Percentiles rank a stretch among this genome's conserved stretches.
Evolutionary conservation across 2,329 filamentous ascomycete genomes (phyloP).

Genomic region (Monilinia fructicola): DNA sequence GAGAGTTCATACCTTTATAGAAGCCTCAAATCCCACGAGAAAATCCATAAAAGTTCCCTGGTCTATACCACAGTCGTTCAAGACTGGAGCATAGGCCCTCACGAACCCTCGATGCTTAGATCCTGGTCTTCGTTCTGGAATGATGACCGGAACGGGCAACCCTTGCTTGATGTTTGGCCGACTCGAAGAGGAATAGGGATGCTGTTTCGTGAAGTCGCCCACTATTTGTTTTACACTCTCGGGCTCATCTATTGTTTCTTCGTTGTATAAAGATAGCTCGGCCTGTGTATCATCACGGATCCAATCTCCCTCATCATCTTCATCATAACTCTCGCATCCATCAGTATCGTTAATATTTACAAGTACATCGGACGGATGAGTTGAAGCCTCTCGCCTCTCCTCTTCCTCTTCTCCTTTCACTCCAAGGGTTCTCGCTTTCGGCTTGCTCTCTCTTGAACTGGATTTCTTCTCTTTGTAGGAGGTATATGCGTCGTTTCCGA

Average conservation of each 20-base stretch:
- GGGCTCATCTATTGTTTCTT: background rate
- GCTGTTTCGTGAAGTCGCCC: background rate
- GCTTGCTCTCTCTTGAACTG: background rate
- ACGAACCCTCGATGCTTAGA: conserved; percentile 52
- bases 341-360: background rate
- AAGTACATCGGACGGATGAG: no score
- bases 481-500: conserved; percentile 11
- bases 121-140: conserved; percentile 53
- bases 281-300: conserved; percentile 18
- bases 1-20: conserved; percentile 7
- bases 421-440: background rate
- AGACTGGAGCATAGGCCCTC: conserved; percentile 51
- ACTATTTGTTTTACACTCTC: conserved; percentile 16
- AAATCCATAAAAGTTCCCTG: conserved; percentile 51
- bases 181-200: background rate
- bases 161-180: background rate
- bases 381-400: background rate
- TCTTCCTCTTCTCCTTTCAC: no score
- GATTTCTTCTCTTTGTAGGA: conserved; percentile 16
- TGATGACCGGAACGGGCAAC: conserved; percentile 49
- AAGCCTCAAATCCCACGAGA: conserved; percentile 47
- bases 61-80: conserved; percentile 48
- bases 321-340: conserved; percentile 15
- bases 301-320: conserved; percentile 23
- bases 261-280: background rate